These are phyloP conservation scores for Fusarium dlaminii DNA, from an alignment of 2,329 filamentous ascomycete genomes.

Conservation along the genomic window DNA sequence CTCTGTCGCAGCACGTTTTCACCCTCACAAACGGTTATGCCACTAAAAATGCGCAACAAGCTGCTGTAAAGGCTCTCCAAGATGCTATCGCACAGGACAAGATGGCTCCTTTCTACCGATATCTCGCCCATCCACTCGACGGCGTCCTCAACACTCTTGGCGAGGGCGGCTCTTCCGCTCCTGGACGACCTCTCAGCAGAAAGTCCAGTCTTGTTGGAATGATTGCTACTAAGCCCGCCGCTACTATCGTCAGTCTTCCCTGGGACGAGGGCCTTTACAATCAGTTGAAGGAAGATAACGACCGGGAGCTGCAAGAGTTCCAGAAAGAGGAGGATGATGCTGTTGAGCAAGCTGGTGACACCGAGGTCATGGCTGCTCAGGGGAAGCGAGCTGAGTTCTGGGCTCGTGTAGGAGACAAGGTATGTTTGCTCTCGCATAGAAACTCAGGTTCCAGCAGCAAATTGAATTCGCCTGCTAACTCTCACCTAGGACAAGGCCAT, in stretches of 20 bases:
- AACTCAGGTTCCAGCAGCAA: not conserved
- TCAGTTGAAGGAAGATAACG: conserved; percentile 78
- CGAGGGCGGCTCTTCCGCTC: conserved; percentile 64
- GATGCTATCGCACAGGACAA: conserved; percentile 85
- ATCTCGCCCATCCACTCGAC: conserved; percentile 82
- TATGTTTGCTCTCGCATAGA: conserved; percentile 49
- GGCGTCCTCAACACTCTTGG: conserved; percentile 82
- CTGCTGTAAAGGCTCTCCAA: conserved; percentile 77
- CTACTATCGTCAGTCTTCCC: conserved; percentile 73
- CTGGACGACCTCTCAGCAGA: conserved; percentile 69
- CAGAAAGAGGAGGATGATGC: conserved; percentile 94
- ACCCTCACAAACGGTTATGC: conserved; percentile 84
- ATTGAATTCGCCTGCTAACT: conserved; percentile 24
- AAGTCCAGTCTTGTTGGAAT: conserved; percentile 78
- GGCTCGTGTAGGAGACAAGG: conserved; percentile 96
- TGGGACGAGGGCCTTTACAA: conserved; percentile 94
- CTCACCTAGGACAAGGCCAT: conserved; percentile 85
- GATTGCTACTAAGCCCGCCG: conserved; percentile 75
- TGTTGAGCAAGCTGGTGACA: conserved; percentile 94
- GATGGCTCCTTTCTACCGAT: conserved; percentile 88
- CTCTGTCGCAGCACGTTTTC: conserved; percentile 87
- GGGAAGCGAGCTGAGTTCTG: conserved; percentile 97
- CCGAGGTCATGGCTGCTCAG: conserved; percentile 89
- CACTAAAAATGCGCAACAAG: conserved; percentile 71
- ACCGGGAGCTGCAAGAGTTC: conserved; percentile 77